Evolutionary conservation across 495 filamentous ascomycete species (phyloP).

Genomic region (Geopyxis carbonaria): DNA sequence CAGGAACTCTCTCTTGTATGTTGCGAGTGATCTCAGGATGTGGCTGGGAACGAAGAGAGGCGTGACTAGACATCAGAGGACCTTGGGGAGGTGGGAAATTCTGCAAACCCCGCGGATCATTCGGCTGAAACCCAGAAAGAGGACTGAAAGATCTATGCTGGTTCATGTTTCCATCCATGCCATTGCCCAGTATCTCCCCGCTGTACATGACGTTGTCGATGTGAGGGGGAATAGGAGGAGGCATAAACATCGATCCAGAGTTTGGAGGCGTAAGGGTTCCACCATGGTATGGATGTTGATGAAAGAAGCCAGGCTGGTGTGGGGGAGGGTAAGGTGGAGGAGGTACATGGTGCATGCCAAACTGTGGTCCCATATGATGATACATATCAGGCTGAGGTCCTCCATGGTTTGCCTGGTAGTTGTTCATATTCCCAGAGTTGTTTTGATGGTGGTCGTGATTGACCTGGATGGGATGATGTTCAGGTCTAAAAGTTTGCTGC

Average conservation of each 20-base stretch:
- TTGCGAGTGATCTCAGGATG: too few relatives aligned
- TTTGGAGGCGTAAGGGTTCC: constrained; percentile 19
- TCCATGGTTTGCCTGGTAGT: neutral
- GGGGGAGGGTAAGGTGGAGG: constrained; percentile 9
- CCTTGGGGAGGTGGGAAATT: neutral
- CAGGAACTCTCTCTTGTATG: too few relatives aligned
- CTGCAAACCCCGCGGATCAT: constrained; percentile 5
- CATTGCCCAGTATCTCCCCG: neutral
- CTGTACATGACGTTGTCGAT: constrained; percentile 2
- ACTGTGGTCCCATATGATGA: constrained; percentile 3
- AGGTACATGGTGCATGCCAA: constrained; percentile 4
- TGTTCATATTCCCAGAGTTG: too few relatives aligned
- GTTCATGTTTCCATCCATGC: neutral
- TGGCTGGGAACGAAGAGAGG: too few relatives aligned
- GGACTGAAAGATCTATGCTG: neutral
- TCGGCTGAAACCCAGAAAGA: neutral
- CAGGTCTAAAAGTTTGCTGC: too few relatives aligned
- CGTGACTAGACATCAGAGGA: too few relatives aligned
- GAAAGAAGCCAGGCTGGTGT: constrained; percentile 6
- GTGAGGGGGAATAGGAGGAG: constrained; percentile 13
- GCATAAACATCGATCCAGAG: constrained; percentile 15
- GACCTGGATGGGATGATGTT: too few relatives aligned
- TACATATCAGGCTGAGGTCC: constrained; percentile 1
- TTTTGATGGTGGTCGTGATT: too few relatives aligned
- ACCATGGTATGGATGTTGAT: neutral